Base-by-base conservation (phyloP, 75 land plant species). In the Cryptomeria japonica region DNA sequence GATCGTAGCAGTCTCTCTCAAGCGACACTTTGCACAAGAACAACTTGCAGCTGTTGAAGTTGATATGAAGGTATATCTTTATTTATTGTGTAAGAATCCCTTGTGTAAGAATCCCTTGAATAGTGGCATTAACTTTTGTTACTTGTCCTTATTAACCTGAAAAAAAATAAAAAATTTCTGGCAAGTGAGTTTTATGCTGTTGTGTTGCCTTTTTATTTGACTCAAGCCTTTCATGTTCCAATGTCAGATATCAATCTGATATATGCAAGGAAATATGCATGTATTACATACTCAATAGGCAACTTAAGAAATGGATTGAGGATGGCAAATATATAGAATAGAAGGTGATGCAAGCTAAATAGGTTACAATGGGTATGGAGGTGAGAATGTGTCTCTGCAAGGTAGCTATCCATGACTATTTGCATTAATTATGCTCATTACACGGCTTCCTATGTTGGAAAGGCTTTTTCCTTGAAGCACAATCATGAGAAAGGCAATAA, bases 51-150 rank as follows among this genome's bases (percentile, higher is more conserved):
- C 89, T n/a, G 89, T 93, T 90, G 99, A 97, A 85, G 51, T 93
- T 76, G 98, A 96, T 75, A 86, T 87, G 22, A 95, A 93, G 97
- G 99, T 96, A 89, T 46, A 32, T 61, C 13, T 82, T 11, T 46
- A 19, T 25, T 86, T 42, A 5, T 37, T 37, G 3, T n/a, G n/a
- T 86, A 53, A 68, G 38, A 53, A 75, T 86, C 13, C 86, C 73
- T 58, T 32, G 16, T 18, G 15, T 86, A 53, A 68, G 38, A 53
- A 75, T 86, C 13, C 86, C 73, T 58, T 32, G 16, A 38, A 7
- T 36, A 19, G 80, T 70, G 31, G 22, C 82, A 64, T n/a, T 28
- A 68, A 19, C 70, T 49, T 9, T 47, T 58, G 37, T 8, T 58
- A 32, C 36, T 13, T 85, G 82, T 41, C 46, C 8, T 28, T 25